Evolutionary conservation across 225 moss, liverwort and hornwort species (phyloP).

Genomic region (Lunularia cruciata): DNA sequence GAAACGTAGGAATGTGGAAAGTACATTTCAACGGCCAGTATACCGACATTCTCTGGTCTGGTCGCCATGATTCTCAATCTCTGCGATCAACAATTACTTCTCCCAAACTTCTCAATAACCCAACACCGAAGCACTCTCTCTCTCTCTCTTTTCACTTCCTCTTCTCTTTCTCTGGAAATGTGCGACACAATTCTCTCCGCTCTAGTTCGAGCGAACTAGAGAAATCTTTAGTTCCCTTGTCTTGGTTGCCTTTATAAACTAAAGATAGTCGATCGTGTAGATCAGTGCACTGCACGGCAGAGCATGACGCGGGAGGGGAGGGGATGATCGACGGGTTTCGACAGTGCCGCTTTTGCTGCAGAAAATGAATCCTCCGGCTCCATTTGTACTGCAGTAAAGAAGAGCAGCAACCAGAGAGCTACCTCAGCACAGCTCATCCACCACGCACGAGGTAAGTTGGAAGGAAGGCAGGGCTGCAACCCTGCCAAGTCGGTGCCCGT

Average conservation of each 20-base stretch:
- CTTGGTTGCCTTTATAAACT: neutral
- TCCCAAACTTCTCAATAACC: neutral
- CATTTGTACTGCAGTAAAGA: slow-evolving; percentile 17
- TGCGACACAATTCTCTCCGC: too few species aligned
- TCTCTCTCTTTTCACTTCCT: neutral
- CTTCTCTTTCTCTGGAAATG: neutral
- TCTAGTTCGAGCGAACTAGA: slow-evolving; percentile 17
- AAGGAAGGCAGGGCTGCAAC: neutral
- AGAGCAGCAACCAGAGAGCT: slow-evolving; percentile 3
- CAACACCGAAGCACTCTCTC: neutral
- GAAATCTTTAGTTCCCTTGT: neutral
- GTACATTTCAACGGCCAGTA: slow-evolving; percentile 85
- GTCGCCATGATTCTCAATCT: slow-evolving; percentile 51
- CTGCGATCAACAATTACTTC: neutral
- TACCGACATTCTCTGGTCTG: slow-evolving; percentile 85
- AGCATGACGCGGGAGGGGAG: slow-evolving; percentile 7
- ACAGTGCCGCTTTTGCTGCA: neutral
- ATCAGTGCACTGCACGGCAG: slow-evolving; percentile 17
- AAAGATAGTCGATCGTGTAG: neutral
- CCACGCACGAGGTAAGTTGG: neutral
- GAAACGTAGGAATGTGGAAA: slow-evolving; percentile 68
- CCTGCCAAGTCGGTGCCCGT: neutral
- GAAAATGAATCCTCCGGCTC: neutral
- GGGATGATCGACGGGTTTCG: neutral
- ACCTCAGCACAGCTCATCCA: slow-evolving; percentile 18